These are phyloP conservation scores for Plasmodium adleri DNA, from an alignment of 169 alveolate species.

Conservation along the genomic window DNA sequence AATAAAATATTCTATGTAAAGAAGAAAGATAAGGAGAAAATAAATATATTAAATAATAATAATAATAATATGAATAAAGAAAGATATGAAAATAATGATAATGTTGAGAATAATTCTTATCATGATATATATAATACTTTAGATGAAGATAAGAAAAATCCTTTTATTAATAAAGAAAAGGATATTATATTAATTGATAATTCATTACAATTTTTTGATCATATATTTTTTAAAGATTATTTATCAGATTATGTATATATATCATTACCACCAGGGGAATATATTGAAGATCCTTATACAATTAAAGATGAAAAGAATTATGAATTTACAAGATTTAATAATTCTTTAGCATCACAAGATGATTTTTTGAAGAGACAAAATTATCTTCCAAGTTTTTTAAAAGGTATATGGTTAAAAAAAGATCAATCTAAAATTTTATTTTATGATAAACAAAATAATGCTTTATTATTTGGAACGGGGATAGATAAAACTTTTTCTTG, in stretches of 20 bases:
- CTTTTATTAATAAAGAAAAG: constrained; percentile 24
- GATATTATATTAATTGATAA: constrained; percentile 42
- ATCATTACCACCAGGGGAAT: constrained; percentile 79
- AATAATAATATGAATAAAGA: background rate
- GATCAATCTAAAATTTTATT: constrained; percentile 77
- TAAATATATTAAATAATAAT: background rate
- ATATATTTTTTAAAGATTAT: constrained; percentile 75
- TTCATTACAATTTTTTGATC: constrained; percentile 68
- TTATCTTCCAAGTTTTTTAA: constrained; percentile 53
- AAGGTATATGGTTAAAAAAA: constrained; percentile 80
- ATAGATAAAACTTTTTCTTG: constrained; percentile 78
- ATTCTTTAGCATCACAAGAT: constrained; percentile 60
- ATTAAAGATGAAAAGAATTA: constrained; percentile 76
- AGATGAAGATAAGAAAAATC: constrained; percentile 22
- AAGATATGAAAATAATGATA: background rate
- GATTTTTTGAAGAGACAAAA: constrained; percentile 63
- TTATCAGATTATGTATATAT: constrained; percentile 75
- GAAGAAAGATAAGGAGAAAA: background rate
- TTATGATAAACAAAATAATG: constrained; percentile 78
- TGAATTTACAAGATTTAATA: constrained; percentile 67
- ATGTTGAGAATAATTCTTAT: background rate
- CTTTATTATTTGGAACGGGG: constrained; percentile 78
- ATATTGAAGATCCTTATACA: constrained; percentile 54
- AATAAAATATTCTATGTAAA: constrained; percentile 35
- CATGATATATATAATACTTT: constrained; percentile 25